phyloP scores from a whole-genome alignment of 805 yeast species.

The Candida insectalens region DNA sequence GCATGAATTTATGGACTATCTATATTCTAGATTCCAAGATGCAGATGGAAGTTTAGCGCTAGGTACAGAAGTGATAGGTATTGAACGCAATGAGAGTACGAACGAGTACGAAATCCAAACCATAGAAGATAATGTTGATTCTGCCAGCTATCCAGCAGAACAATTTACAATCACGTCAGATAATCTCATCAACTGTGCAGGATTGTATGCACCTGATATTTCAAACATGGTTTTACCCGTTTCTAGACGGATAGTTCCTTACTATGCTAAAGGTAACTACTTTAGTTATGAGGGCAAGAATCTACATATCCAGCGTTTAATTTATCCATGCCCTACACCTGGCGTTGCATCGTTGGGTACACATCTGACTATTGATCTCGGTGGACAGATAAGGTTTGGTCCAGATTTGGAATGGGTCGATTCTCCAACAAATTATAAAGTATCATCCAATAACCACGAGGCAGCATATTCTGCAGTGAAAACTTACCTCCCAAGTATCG shows the following conservation, averaged over 20 bases:
- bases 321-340: constrained; percentile 76
- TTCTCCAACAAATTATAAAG: constrained; percentile 35
- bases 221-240: constrained; percentile 59
- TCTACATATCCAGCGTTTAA: constrained; percentile 38
- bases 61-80: constrained; percentile 44
- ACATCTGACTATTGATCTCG: constrained; percentile 76
- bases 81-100: constrained; percentile 19
- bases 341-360: constrained; percentile 75
- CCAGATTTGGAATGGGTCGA: constrained; percentile 84
- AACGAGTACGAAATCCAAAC: constrained; percentile 23
- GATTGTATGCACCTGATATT: constrained; percentile 63
- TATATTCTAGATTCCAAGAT: constrained; percentile 43
- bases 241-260: constrained; percentile 36
- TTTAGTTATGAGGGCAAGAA: constrained; percentile 36
- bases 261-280: constrained; percentile 81
- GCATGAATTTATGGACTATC: constrained; percentile 60
- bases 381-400: constrained; percentile 74
- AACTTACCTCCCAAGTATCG: constrained; percentile 55
- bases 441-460: constrained; percentile 36
- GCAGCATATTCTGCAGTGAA: constrained; percentile 50
- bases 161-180: constrained; percentile 37
- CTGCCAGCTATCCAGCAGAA: constrained; percentile 5
- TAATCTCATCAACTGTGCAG: constrained; percentile 68
- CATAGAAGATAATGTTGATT: constrained; percentile 12
- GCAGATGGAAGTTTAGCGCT: constrained; percentile 56